These are phyloP conservation scores for Raffaelea deltoideospora DNA, from an alignment of 2,329 filamentous ascomycete genomes.

Conservation along the genomic window DNA sequence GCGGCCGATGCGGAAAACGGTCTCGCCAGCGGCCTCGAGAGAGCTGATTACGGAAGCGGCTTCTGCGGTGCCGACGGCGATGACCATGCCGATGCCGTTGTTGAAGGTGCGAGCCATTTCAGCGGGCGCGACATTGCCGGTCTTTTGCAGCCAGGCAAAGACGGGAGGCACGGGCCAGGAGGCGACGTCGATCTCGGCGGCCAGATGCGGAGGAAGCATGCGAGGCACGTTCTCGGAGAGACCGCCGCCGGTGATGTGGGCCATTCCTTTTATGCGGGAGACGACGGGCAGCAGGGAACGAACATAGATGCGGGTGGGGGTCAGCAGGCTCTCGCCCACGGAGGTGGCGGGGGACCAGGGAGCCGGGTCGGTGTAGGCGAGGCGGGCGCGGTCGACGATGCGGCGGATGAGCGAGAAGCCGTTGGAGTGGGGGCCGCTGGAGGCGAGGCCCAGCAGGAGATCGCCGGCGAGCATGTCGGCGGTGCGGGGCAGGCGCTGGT, in stretches of 20 bases:
- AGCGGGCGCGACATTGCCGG: constrained; percentile 51
- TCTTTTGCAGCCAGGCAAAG: constrained; percentile 71
- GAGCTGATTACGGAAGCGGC: constrained; percentile 43
- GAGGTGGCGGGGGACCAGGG: constrained; percentile 40
- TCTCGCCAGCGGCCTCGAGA: constrained; percentile 57
- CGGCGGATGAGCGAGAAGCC: constrained; percentile 93
- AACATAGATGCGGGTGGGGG: constrained; percentile 89
- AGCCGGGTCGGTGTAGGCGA: constrained; percentile 55
- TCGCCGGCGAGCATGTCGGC: constrained; percentile 68
- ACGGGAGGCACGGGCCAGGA: constrained; percentile 64
- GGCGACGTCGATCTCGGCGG: constrained; percentile 65
- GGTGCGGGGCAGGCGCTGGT: constrained; percentile 59
- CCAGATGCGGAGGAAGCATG: constrained; percentile 67
- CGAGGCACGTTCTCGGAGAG: constrained; percentile 87
- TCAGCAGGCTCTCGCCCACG: constrained; percentile 61
- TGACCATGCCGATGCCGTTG: constrained; percentile 87
- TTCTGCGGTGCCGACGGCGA: constrained; percentile 65
- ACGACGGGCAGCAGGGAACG: constrained; percentile 53
- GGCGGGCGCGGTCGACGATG: constrained; percentile 59
- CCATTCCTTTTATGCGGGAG: constrained; percentile 71
- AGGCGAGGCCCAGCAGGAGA: constrained; percentile 70
- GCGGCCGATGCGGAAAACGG: constrained; percentile 59
- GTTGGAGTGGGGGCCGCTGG: constrained; percentile 85
- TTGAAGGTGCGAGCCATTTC: constrained; percentile 96
- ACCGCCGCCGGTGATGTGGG: constrained; percentile 93